phyloP scores from a whole-genome alignment of 805 yeast species.

The Soucietia sequanensis region DNA sequence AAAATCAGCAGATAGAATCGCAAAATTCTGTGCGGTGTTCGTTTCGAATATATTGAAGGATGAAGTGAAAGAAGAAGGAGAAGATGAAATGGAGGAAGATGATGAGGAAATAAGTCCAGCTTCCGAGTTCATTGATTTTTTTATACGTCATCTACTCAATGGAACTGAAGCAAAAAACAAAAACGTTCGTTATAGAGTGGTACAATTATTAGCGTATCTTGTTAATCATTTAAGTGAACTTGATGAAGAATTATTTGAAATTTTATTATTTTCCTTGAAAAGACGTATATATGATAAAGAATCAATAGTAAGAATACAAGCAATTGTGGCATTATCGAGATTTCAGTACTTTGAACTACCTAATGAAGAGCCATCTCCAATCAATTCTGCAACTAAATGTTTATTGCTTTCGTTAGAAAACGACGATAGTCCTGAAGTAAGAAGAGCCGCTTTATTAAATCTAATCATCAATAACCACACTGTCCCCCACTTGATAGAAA shows the following conservation, averaged over 20 bases:
- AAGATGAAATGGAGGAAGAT: slow-evolving; percentile 29
- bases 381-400: slow-evolving; percentile 16
- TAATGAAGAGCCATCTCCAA: slow-evolving; percentile 22
- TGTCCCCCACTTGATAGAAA: slow-evolving; percentile 60
- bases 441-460: slow-evolving; percentile 79
- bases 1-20: slow-evolving; percentile 69
- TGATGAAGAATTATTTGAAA: slow-evolving; percentile 67
- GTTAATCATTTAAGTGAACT: slow-evolving; percentile 74
- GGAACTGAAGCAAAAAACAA: slow-evolving; percentile 78
- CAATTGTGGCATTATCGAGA: slow-evolving; percentile 73
- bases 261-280: slow-evolving; percentile 57
- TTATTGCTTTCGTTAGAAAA: slow-evolving; percentile 54
- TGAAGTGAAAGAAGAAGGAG: slow-evolving; percentile 14
- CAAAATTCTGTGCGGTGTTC: slow-evolving; percentile 63
- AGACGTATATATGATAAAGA: slow-evolving; percentile 75
- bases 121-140: slow-evolving; percentile 53
- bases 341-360: slow-evolving; percentile 53
- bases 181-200: slow-evolving; percentile 75
- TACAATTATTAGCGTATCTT: slow-evolving; percentile 69
- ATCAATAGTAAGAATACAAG: slow-evolving; percentile 75
- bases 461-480: slow-evolving; percentile 56
- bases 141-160: slow-evolving; percentile 66
- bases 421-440: slow-evolving; percentile 85
- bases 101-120: slow-evolving; percentile 41
- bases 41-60: slow-evolving; percentile 45